Evolutionary conservation across 2,329 filamentous ascomycete species (phyloP).

Genomic region (Alternaria rosae): DNA sequence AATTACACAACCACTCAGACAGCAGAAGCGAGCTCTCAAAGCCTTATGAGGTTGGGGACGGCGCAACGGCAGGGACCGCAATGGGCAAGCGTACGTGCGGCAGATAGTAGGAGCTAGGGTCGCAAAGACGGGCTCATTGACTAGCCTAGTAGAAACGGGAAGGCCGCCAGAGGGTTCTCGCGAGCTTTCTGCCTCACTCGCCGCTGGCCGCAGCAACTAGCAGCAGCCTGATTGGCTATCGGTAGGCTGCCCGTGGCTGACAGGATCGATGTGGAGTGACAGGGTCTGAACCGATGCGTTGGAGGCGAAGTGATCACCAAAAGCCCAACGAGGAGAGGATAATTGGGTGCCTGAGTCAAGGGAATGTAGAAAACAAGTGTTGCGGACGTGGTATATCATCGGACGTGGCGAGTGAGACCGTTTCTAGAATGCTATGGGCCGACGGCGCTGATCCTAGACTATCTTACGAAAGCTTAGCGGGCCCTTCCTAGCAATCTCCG

Average conservation of each 20-base stretch:
- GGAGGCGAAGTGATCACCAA: conserved; percentile 49
- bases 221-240: conserved; percentile 39
- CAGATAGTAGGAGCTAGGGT: conserved; percentile 31
- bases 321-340: conserved; percentile 16
- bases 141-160: conserved; percentile 34
- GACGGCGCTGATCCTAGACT: conserved; percentile 40
- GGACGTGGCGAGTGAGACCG: conserved; percentile 46
- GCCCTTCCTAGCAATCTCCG: conserved; percentile 23
- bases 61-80: conserved; percentile 38
- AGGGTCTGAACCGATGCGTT: conserved; percentile 40
- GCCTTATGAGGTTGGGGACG: conserved; percentile 44
- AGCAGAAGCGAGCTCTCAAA: conserved; percentile 35
- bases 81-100: conserved; percentile 36
- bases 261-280: conserved; percentile 40
- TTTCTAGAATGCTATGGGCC: conserved; percentile 48
- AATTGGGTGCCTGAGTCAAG: conserved; percentile 27
- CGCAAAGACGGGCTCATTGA: conserved; percentile 31
- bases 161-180: conserved; percentile 41
- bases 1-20: conserved; percentile 45
- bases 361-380: conserved; percentile 26
- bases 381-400: conserved; percentile 32
- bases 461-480: conserved; percentile 42
- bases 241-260: conserved; percentile 37
- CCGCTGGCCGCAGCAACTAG: conserved; percentile 31
- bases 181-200: conserved; percentile 46